These are phyloP conservation scores for Pyrus bretschneideri DNA, from an alignment of 306 rosid genomes.

Conservation along the genomic window DNA sequence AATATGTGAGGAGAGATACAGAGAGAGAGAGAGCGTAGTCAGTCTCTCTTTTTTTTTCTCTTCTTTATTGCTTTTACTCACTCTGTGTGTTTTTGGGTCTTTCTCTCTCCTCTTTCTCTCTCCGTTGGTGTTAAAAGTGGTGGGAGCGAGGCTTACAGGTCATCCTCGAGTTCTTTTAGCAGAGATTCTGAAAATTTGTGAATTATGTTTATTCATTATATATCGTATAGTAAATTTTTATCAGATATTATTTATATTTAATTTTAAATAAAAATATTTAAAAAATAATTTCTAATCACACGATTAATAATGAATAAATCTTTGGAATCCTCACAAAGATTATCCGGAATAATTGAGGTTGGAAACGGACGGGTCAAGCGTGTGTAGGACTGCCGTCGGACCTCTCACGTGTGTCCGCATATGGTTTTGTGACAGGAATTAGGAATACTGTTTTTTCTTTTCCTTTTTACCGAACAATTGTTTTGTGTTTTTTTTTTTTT, in stretches of 20 bases:
- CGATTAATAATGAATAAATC: accelerated
- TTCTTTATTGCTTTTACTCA: background rate
- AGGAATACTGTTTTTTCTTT: background rate
- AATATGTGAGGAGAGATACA: conserved; percentile 63
- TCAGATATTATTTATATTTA: no score
- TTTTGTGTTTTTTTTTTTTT: no score
- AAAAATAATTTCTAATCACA: no score
- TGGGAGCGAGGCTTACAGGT: no score
- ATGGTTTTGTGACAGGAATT: background rate
- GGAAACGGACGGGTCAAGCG: conserved; percentile 19
- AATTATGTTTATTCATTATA: no score
- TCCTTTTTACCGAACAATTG: no score
- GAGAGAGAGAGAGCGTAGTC: conserved; percentile 16
- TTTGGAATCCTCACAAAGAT: no score
- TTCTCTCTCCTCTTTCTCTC: background rate
- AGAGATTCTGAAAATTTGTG: no score
- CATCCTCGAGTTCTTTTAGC: no score
- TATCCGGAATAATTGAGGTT: background rate
- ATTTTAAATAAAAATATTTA: no score
- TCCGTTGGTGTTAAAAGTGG: background rate
- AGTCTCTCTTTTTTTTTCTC: background rate
- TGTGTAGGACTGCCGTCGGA: conserved; percentile 22
- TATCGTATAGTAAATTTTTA: no score
- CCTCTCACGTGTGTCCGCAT: conserved; percentile 11
- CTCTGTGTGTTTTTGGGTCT: background rate